phyloP scores from a whole-genome alignment of 2,329 filamentous ascomycete genomes.

The Microsporum audouinii region DNA sequence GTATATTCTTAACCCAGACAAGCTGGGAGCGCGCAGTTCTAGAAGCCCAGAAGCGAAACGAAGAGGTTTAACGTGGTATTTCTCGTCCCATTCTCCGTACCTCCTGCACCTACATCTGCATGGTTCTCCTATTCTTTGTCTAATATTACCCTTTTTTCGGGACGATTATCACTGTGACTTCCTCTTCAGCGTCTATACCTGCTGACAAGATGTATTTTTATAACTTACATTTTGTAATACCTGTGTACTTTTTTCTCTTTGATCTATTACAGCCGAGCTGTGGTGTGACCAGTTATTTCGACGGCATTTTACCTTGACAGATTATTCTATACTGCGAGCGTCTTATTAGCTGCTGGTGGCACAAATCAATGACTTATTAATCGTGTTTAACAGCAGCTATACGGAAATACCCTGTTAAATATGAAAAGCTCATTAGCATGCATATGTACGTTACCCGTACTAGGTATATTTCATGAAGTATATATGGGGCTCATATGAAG shows the following conservation, averaged over 20 bases:
- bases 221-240: background rate
- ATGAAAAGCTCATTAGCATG: background rate
- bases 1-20: conserved; percentile 43
- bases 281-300: background rate
- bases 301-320: background rate
- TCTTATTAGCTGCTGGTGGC: background rate
- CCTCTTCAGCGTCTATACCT: background rate
- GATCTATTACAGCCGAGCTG: background rate
- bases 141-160: background rate
- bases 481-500: too few relatives aligned
- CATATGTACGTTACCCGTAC: background rate
- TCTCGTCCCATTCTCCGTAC: background rate
- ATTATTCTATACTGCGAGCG: background rate
- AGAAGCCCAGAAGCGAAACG: conserved; percentile 48
- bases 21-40: conserved; percentile 50
- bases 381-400: background rate
- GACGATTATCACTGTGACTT: background rate
- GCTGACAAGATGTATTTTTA: background rate
- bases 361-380: background rate
- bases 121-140: background rate
- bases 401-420: background rate
- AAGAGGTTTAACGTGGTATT: background rate
- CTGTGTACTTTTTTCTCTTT: background rate
- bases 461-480: background rate
- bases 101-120: background rate